Evolutionary conservation across 2,329 filamentous ascomycete species (phyloP).

Genomic region (Zalaria obscura): DNA sequence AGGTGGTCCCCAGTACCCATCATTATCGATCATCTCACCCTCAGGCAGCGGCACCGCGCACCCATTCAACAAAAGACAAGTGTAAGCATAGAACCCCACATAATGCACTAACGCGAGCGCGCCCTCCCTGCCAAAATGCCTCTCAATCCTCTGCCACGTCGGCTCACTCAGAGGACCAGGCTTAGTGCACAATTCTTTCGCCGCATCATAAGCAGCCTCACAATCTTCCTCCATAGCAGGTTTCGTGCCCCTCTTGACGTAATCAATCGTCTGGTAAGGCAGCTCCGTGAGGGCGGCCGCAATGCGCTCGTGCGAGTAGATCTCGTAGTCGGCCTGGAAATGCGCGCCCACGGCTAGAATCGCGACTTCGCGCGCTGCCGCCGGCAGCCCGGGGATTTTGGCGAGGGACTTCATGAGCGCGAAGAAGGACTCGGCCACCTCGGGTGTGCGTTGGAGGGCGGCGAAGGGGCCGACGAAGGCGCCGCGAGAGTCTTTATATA

Average conservation of each 20-base stretch:
- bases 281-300: conserved; percentile 6
- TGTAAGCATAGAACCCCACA: conserved; percentile 11
- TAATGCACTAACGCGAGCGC: conserved; percentile 10
- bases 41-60: conserved; percentile 9
- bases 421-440: conserved; percentile 4
- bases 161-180: conserved; percentile 9
- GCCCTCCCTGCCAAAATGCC: conserved; percentile 10
- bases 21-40: conserved; percentile 4
- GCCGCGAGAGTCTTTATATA: conserved; percentile 4
- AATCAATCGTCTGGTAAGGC: conserved; percentile 6
- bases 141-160: conserved; percentile 8
- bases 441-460: conserved; percentile 4
- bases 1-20: background rate
- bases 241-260: conserved; percentile 8
- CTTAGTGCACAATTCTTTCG: conserved; percentile 7
- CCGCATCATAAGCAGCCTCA: conserved; percentile 11
- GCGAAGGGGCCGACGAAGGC: conserved; percentile 10
- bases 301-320: conserved; percentile 11
- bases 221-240: conserved; percentile 9
- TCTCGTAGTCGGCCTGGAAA: conserved; percentile 10
- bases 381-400: conserved; percentile 7
- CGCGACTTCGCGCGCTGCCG: conserved; percentile 9
- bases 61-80: conserved; percentile 11
- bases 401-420: conserved; percentile 3
- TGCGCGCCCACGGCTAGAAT: conserved; percentile 10